Evolutionary conservation across 805 yeast genomes (phyloP), one percentile per base, ranked within the genome.

Genomic region (Candida morakotiae): DNA sequence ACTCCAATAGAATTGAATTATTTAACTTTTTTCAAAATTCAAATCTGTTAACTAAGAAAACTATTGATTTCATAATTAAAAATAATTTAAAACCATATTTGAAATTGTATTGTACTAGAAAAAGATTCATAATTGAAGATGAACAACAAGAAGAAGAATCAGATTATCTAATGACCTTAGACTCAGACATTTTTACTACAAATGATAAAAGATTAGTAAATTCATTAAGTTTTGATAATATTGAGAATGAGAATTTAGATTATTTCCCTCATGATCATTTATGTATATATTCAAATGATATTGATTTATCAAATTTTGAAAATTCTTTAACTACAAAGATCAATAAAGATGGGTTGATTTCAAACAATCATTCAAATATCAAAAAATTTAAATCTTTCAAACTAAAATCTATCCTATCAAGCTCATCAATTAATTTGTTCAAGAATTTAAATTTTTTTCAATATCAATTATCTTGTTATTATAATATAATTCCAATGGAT

Each of bases 391-490:
- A 71, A 2, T 36, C 37, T 7, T n/a, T n/a, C n/a, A 61, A 64
- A 38, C 49, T 67, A 23, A 69, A 64, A 40, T 56, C 58, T 29
- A 50, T 67, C 23, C 44, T 67, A 20, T 41, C 49, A 30, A 60
- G 50, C 43, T 49, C 46, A 20, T 54, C 65, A 9, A 46, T 65
- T 19, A 57, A 59, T 22, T 43, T 62, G 24, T 64, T 64, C 45
- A 62, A 67, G 34, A 47, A 53, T 20, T 52, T 64, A 38, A 47
- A 54, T 20, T 44, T 64, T 17, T 64, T 53, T 40, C 66, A 63
- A 42, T 67, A 67, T 50, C 58, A 63, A 61, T 46, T 56, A 24
- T 60, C 69, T 5, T 67, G 70, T 41, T 67, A 67, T 46, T 60
- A 48, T 36, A 67, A 67, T 38, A 42, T 49, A 24, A 50, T 60